phyloP scores from a whole-genome alignment of 2,329 filamentous ascomycete genomes.

The Colletotrichum sp. region DNA sequence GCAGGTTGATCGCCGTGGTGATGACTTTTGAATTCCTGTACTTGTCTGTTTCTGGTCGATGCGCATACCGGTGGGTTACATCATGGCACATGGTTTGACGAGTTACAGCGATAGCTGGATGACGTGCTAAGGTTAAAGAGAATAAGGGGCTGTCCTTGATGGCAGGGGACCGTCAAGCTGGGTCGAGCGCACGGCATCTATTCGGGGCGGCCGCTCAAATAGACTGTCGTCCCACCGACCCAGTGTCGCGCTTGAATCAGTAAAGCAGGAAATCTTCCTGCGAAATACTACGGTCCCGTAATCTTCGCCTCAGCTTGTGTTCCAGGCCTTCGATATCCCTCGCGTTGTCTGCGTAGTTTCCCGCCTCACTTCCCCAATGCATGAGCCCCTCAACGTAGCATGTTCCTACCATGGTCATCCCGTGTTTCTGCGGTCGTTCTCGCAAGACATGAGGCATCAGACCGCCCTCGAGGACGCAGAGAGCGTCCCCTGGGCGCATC shows the following conservation, averaged over 20 bases:
- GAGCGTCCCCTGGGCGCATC: neutral
- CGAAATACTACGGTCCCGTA: neutral
- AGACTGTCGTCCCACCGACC: neutral
- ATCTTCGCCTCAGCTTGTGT: neutral
- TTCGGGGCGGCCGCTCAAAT: neutral
- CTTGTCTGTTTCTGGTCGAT: neutral
- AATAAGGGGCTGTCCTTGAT: neutral
- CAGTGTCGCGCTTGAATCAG: neutral
- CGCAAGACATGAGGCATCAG: constrained; percentile 2
- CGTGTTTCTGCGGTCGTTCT: neutral
- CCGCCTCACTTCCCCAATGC: neutral
- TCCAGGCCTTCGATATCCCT: neutral
- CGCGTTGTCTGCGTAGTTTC: neutral
- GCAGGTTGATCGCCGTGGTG: neutral
- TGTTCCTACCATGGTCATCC: neutral
- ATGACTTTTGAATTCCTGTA: neutral
- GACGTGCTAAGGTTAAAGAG: neutral
- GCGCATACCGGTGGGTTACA: neutral
- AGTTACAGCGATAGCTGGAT: neutral
- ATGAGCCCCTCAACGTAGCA: constrained; percentile 9
- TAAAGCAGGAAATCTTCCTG: neutral
- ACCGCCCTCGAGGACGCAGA: neutral
- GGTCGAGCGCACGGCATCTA: neutral
- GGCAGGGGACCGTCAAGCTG: neutral
- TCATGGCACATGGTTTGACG: neutral